Evolutionary conservation across 164 flowering plant species (phyloP), one percentile per base, ranked within the genome.

Genomic region (Sextonia rubra): DNA sequence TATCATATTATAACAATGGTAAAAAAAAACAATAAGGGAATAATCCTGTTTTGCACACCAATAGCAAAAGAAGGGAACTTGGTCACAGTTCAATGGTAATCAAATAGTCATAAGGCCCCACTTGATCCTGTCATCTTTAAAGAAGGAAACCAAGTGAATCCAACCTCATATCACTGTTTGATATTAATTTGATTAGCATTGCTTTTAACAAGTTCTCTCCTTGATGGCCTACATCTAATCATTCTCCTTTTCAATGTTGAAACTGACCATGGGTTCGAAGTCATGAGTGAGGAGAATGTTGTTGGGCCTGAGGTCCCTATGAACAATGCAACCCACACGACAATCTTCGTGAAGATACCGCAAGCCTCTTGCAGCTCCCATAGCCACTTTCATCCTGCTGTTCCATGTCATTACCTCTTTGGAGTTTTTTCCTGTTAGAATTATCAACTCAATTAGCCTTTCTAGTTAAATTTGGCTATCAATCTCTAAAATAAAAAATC

Each of bases 331-430:
- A 1, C 89, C 86, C 22, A 84, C 86, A 15, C 86, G 74, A 55
- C 89, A 86, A 73, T 84, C 86, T 74, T 86, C 86, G 37, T 86
- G 89, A 64, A 86, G 82, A 74, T 84, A 84, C 62, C 86, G 69
- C 70, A 84, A 71, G 14, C 85, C 88, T 71, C 86, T 76, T 1
- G 88, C 88, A 48, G 85, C 77, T 74, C 88, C 88, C 4, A 71
- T 55, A 2, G 88, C 86, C 64, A 84, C 82, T 76, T 81, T 86
- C 79, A 73, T 73, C 66, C 89, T 73, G 15, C 58, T 70, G 1
- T 64, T 23, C 85, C 84, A 82, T 12, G 73, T 30, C 82, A 84
- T 77, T 12, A 74, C 68, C 66, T 80, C 81, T 3, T 68, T 69
- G 52, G 55, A 47, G 8, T 66, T 61, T 48, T 23, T 61, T 55